Conservation (phyloP, 2,329 filamentous ascomycete genomes). For the Helminthosporium solani region DNA sequence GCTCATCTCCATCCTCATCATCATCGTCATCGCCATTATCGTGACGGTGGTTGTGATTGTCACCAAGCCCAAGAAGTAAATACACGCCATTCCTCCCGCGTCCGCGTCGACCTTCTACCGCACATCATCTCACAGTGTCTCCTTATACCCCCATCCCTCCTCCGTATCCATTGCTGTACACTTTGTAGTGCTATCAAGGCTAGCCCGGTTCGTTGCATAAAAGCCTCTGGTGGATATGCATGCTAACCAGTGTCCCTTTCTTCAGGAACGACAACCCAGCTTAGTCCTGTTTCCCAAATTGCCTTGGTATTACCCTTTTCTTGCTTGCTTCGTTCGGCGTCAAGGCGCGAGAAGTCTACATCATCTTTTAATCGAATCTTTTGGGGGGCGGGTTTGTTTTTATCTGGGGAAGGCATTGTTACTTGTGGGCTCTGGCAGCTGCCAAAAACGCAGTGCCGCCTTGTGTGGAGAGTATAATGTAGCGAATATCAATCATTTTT, state of each 20-base stretch:
- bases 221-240: neutral
- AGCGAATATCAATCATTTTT: too few species aligned
- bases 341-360: neutral
- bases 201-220: neutral
- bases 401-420: too few species aligned
- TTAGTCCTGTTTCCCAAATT: neutral
- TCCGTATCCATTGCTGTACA: neutral
- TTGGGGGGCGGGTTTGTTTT: neutral
- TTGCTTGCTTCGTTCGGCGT: neutral
- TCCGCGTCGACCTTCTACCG: neutral
- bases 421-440: too few species aligned
- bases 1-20: constrained; percentile 59
- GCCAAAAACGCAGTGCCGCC: too few species aligned
- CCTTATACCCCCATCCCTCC: neutral
- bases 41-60: constrained; percentile 38
- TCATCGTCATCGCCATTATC: constrained; percentile 43
- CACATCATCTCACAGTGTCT: neutral
- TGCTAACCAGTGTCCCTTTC: neutral
- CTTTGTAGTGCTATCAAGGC: neutral
- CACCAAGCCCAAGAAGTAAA: neutral
- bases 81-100: neutral
- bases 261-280: neutral
- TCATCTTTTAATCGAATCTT: neutral
- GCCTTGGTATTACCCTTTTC: neutral
- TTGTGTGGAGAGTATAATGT: too few species aligned